Percentiles rank a stretch among this genome's conserved stretches.
Conservation (phyloP, 2,329 filamentous ascomycete genomes). For the Aurifilum marmelostoma region DNA sequence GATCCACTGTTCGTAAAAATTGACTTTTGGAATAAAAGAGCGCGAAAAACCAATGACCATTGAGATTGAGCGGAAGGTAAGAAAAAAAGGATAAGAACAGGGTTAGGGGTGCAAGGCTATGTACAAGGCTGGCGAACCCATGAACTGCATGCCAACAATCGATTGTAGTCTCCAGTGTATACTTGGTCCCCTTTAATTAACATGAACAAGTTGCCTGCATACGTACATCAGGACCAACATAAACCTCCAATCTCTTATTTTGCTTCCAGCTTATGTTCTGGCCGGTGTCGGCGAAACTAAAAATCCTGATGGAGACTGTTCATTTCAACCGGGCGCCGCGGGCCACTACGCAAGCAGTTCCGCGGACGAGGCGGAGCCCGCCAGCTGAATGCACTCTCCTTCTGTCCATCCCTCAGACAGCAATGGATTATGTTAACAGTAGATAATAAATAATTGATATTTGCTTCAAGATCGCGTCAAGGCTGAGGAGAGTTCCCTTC, state of each 20-base stretch:
- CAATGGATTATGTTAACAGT: too few species aligned
- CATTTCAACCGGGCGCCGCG: background rate
- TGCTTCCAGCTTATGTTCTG: background rate
- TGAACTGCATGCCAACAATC: background rate
- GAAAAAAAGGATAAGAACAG: background rate
- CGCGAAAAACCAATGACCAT: too few species aligned
- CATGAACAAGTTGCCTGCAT: background rate
- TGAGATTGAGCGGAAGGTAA: background rate
- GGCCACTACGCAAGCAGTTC: background rate
- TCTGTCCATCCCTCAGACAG: background rate
- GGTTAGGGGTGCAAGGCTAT: slow-evolving; percentile 5
- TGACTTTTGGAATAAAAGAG: too few species aligned
- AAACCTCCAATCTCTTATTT: background rate
- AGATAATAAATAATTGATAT: background rate
- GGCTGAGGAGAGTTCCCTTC: background rate
- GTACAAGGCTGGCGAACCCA: background rate
- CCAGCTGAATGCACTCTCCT: background rate
- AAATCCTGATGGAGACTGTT: background rate
- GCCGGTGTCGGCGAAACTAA: background rate
- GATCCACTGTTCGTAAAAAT: too few species aligned
- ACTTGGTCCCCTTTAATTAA: slow-evolving; percentile 33
- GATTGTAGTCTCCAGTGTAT: slow-evolving; percentile 17
- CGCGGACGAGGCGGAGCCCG: background rate
- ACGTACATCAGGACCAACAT: background rate
- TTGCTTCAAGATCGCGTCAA: too few species aligned